Base-by-base conservation (phyloP, 768 basidiomycete genomes). In the Sporobolomyces roseus region DNA sequence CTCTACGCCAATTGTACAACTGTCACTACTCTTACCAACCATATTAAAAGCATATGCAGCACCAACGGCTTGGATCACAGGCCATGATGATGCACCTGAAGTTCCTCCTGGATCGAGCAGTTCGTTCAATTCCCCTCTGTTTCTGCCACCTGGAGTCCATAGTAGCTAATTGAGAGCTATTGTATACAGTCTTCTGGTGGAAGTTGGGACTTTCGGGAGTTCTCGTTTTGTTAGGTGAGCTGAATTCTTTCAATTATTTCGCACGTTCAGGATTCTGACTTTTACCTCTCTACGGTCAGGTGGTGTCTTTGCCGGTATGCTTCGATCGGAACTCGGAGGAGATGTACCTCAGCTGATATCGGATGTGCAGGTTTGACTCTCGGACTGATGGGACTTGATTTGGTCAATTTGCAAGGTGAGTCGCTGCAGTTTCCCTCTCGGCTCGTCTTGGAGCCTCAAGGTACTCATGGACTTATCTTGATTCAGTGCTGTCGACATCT, bases 221-320 rank as follows among this genome's bases (percentile, higher is more conserved):
- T 4, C 82, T 98, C 32, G 92, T 98, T 10, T 79, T 98, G 2
- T 80, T 85, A 0, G 93, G 93, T 60, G 45, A 46, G 58, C 30
- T 21, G 4, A 38, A 16, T 38, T 10, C 21, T 5, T 17, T 48
- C 29, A 38, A 46, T 4, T 27, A 41, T 41, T 59, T 35, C 43
- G 58, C 58, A 46, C 58, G 58, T 48, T 29, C 58, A 60, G 29
- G 3, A 21, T 23, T 19, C 25, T 32, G 9, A 45, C 36, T 41
- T 56, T 32, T 48, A 14, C 23, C 14, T 6, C 12, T 60, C 45
- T n/a, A 3, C 3, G 4, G 29, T 27, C 45, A 60, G 58, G 58
- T 3, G 93, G 93, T 60, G 87, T 93, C 7, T 96, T 98, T 77
- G 90, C 93, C 17, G 93, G 58, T 60, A 10, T 32, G 45, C 19